These are phyloP conservation scores for Rosa hybrid DNA, from an alignment of 331 rosid species.

Conservation along the genomic window DNA sequence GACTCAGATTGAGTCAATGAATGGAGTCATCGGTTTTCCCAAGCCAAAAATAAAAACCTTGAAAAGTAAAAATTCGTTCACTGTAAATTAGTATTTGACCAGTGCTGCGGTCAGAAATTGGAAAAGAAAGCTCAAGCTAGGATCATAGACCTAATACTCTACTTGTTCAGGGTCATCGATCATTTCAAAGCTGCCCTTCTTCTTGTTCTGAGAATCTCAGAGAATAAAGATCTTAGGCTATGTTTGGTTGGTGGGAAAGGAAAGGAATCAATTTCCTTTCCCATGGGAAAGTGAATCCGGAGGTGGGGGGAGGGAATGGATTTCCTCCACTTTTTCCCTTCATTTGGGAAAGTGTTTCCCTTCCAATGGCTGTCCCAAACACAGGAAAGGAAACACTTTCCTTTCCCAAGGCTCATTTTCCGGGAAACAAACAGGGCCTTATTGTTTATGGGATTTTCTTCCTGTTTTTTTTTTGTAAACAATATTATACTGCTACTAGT, in stretches of 20 bases:
- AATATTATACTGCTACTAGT: background rate
- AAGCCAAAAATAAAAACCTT: background rate
- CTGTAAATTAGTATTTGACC: background rate
- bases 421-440: too few relatives aligned
- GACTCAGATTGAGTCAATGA: background rate
- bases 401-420: too few relatives aligned
- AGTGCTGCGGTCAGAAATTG: background rate
- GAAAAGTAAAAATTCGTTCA: background rate
- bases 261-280: too few relatives aligned
- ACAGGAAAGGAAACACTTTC: too few relatives aligned
- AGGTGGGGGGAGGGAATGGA: too few relatives aligned
- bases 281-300: too few relatives aligned
- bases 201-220: background rate
- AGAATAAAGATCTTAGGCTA: background rate
- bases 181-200: background rate
- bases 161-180: background rate
- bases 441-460: background rate
- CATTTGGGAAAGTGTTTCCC: too few relatives aligned
- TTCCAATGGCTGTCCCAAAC: too few relatives aligned
- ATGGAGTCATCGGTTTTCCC: background rate
- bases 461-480: too few relatives aligned
- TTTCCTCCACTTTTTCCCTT: too few relatives aligned
- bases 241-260: too few relatives aligned
- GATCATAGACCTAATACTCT: background rate
- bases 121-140: background rate